A percentile compares a stretch with the other conserved stretches of the same genome.
phyloP scores from a whole-genome alignment of 1,139 yeast genomes.

The Lizanozyma gosingica region DNA sequence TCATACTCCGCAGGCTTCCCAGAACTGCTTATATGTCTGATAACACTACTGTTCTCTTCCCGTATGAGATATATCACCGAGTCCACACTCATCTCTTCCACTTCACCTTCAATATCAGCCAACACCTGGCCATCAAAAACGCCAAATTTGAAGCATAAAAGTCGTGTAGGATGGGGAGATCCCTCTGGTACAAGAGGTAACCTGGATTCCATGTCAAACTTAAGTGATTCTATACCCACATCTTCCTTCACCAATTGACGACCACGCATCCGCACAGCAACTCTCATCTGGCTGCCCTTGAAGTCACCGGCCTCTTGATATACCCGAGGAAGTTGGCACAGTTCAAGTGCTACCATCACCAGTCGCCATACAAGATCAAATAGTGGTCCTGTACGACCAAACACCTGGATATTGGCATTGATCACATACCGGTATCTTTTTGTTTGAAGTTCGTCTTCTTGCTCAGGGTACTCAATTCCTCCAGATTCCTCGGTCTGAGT shows the following conservation, averaged over 20 bases:
- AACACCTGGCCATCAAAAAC: constrained; percentile 19
- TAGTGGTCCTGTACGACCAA: constrained; percentile 75
- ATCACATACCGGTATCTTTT: constrained; percentile 54
- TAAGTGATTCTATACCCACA: constrained; percentile 9
- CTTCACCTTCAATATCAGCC: constrained; percentile 72
- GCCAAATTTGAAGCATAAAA: constrained; percentile 9
- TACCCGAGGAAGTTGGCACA: constrained; percentile 59
- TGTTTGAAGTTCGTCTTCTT: constrained; percentile 18
- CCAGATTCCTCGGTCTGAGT: constrained; percentile 20
- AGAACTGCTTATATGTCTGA: not conserved
- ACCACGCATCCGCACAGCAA: constrained; percentile 11
- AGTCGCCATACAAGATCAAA: constrained; percentile 74
- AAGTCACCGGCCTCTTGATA: constrained; percentile 41
- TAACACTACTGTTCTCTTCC: not conserved
- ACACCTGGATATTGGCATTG: constrained; percentile 67
- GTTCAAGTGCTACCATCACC: constrained; percentile 51
- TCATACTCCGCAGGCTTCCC: not conserved
- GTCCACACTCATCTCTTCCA: constrained; percentile 43
- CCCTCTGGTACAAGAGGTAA: constrained; percentile 11
- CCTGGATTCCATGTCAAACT: constrained; percentile 11
- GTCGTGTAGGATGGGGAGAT: constrained; percentile 12
- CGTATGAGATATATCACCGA: not conserved
- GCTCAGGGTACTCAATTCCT: constrained; percentile 32
- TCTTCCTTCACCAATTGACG: constrained; percentile 17
- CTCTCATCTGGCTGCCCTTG: constrained; percentile 24